A percentile compares a stretch with the other conserved stretches of the same genome.
Conservation (phyloP, 108 stramenopile genomes). For the Nitzschia sp. region DNA sequence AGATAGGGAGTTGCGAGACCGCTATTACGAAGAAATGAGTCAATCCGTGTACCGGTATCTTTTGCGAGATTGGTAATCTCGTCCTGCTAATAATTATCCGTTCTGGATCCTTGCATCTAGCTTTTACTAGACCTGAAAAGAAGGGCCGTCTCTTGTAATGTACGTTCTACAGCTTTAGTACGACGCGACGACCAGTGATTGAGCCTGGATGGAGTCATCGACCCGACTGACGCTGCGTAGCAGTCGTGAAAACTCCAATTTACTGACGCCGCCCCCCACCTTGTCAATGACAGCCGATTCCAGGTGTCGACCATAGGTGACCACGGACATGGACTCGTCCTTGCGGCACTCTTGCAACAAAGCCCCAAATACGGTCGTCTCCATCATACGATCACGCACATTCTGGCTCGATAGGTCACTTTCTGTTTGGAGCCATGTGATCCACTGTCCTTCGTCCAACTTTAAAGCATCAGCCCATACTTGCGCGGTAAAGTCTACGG, state of each 20-base stretch:
- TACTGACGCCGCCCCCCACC: constrained; percentile 14
- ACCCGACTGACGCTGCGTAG: constrained; percentile 15
- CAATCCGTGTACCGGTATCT: neutral
- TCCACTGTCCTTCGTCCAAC: constrained; percentile 26
- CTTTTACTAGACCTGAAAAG: too few relatives aligned
- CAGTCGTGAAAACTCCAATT: constrained; percentile 26
- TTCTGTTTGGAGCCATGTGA: constrained; percentile 26
- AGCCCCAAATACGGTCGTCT: constrained; percentile 37
- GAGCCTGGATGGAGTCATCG: constrained; percentile 22
- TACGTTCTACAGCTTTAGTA: constrained; percentile 27
- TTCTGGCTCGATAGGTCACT: neutral
- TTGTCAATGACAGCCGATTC: constrained; percentile 27
- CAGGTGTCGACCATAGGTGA: constrained; percentile 34
- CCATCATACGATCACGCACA: constrained; percentile 10
- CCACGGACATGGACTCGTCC: constrained; percentile 24
- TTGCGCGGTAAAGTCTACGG: constrained; percentile 5
- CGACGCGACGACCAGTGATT: constrained; percentile 30
- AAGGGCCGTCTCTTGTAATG: too few relatives aligned
- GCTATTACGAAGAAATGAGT: neutral
- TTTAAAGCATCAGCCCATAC: constrained; percentile 38
- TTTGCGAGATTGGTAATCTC: neutral
- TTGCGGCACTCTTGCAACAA: constrained; percentile 35
- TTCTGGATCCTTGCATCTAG: too few relatives aligned
- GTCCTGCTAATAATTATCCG: too few relatives aligned
- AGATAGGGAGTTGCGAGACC: neutral